Evolutionary conservation across 352 stramenopile genomes (phyloP).

Genomic region (Globisporangium apiculatum): DNA sequence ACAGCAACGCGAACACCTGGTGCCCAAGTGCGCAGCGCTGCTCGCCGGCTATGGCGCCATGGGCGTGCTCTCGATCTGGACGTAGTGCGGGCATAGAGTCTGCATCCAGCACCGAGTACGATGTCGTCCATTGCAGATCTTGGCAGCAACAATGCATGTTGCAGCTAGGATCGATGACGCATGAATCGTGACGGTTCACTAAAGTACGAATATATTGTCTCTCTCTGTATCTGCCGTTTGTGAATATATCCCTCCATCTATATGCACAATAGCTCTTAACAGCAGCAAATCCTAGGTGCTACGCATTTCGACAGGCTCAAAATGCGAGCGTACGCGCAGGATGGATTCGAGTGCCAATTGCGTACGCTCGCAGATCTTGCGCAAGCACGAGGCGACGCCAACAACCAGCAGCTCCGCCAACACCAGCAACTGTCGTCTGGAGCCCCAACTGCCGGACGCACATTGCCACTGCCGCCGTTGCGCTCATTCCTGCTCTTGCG

Average conservation of each 20-base stretch:
- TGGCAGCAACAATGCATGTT: not conserved
- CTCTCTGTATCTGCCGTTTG: not conserved
- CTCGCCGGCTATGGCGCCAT: constrained; percentile 53
- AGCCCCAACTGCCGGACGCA: not conserved
- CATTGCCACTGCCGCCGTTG: not conserved
- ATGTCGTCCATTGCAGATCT: not conserved
- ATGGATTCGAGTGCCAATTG: too few relatives aligned
- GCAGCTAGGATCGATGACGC: not conserved
- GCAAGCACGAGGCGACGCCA: not conserved
- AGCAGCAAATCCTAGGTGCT: not conserved
- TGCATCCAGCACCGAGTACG: not conserved
- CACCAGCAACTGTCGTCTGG: too few relatives aligned
- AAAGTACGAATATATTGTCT: not conserved
- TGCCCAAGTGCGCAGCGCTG: constrained; percentile 48
- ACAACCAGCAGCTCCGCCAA: too few relatives aligned
- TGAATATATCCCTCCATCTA: not conserved
- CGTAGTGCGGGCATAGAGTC: constrained; percentile 11
- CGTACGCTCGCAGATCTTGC: not conserved
- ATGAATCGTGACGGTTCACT: not conserved
- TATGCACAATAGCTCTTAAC: not conserved
- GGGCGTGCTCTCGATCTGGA: constrained; percentile 67
- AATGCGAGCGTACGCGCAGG: constrained; percentile 7
- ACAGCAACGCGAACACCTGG: constrained; percentile 37
- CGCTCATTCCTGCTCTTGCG: constrained; percentile 24
- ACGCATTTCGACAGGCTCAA: too few relatives aligned